Base-by-base conservation (phyloP, 2,329 filamentous ascomycete genomes). In the Venturia nashicola region DNA sequence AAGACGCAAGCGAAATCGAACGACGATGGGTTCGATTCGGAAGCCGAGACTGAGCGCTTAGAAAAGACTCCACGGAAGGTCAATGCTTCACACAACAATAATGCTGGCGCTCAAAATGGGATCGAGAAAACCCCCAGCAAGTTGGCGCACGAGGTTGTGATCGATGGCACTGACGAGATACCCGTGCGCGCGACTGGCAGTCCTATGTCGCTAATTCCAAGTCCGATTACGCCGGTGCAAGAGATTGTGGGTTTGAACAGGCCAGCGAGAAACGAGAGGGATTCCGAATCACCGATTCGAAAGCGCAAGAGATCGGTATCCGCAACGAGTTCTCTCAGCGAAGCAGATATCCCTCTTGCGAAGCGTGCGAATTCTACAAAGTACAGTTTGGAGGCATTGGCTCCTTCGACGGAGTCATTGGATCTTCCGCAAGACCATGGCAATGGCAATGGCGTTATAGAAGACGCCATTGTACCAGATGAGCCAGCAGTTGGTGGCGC, bases 21-120 rank as follows among this genome's bases (percentile, higher is more conserved):
- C 32, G 69, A 74, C 61, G 61, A 73, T 59, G 73, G 86, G 62
- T 81, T 82, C 64, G 86, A 89, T 69, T 88, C 92, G 3, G 93
- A 97, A 76, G 93, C 93, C 42, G 93, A 97, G 76, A 97, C 93
- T 1, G 92, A 97, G 76, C 87, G 94, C 65, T 82, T 99, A 66
- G 94, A 94, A 72, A 86, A 89, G 71, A 96, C 91, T n/a, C 91
- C 92, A 20, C 84, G 85, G 67, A 89, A 81, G 70, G n/a, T 27
- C 36, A 51, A 65, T 44, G 27, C 76, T 82, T 71, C 81, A 67
- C 59, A 71, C 71, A 68, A 71, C 71, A 40, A 70, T 6, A 20
- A 32, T 32, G 55, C 34, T 61, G 42, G 36, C 3, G 32, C 61
- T 23, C 48, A 23, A 39, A 63, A 79, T 54, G 73, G 76, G 64